Evolutionary conservation across 441 rosid species (phyloP), one percentile per base, ranked within the genome.

Genomic region (Corymbia citriodora): DNA sequence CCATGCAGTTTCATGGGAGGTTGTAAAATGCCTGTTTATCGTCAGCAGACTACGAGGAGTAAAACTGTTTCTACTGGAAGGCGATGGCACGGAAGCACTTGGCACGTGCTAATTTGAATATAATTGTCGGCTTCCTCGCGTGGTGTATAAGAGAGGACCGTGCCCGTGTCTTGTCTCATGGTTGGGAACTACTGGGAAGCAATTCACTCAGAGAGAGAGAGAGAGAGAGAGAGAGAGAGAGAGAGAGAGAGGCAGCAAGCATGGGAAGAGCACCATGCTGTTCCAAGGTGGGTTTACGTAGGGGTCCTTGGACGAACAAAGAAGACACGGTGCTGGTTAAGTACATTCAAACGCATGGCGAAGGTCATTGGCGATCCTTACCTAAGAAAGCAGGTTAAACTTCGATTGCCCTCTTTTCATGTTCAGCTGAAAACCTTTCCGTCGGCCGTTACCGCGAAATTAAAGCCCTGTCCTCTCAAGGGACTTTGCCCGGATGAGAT

Each of bases 231-330:
- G 33, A n/a, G 74, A 27, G 92, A 81, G 74, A 74, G 65, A 89
- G 91, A 79, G 88, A 29, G 88, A 52, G 63, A 74, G 54, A 74
- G 49, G 82, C 87, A 27, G 45, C 57, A 29, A 81, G n/a, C 52
- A 91, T 90, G 92, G 92, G 92, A 70, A 90, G 91, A 52, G 61
- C 91, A 8, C 90, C 93, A 59, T 91, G 93, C 88, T 90, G 92
- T 36, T 68, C 92, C 13, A 89, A 92, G 89, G 91, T 89, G 27
- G 92, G 93, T 65, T 88, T 91, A 87, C 87, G 87, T 29, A 91
- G 89, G 53, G 93, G 92, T 23, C 90, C 92, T 7, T 92, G 93
- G 92, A 87, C 91, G 53, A 19, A 50, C n/a, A 82, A 88, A 25
- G 93, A 92, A 90, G 92, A 92, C 57, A 87, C 85, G 17, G 21